A percentile compares a stretch with the other conserved stretches of the same genome.
Evolutionary conservation across 2,329 filamentous ascomycete genomes (phyloP).

Genomic region (Cladosporium sp.): DNA sequence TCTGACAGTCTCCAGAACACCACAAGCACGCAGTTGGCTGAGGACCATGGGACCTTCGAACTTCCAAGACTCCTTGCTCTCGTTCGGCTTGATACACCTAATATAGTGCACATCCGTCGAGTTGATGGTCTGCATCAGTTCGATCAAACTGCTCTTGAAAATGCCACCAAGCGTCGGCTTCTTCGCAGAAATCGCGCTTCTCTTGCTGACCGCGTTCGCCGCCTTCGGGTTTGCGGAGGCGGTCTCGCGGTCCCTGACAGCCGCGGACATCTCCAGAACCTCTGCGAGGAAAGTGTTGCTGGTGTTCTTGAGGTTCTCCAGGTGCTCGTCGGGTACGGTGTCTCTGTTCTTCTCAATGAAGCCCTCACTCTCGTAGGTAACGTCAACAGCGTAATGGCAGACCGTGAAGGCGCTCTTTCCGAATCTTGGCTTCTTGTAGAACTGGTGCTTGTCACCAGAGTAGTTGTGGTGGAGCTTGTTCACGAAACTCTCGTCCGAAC

Average conservation of each 20-base stretch:
- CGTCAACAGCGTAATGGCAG: constrained; percentile 96
- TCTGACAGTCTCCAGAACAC: constrained; percentile 96
- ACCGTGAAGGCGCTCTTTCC: constrained; percentile 97
- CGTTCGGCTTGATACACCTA: constrained; percentile 97
- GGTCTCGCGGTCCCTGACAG: constrained; percentile 84
- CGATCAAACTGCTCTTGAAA: constrained; percentile 97
- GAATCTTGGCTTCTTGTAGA: constrained; percentile 98
- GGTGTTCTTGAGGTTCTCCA: constrained; percentile 83
- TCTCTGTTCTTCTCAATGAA: constrained; percentile 99
- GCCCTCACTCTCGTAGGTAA: constrained; percentile 97
- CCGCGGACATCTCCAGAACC: constrained; percentile 79
- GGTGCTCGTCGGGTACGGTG: constrained; percentile 96
- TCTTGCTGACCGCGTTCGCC: constrained; percentile 67
- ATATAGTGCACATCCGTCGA: constrained; percentile 99
- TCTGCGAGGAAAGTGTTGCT: constrained; percentile 80
- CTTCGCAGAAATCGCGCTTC: constrained; percentile 86
- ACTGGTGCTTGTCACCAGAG: constrained; percentile 82
- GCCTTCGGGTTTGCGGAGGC: constrained; percentile 63
- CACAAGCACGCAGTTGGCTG: constrained; percentile 93
- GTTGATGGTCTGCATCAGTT: constrained; percentile 97
- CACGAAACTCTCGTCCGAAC: constrained; percentile 94
- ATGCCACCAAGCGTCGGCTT: constrained; percentile 98
- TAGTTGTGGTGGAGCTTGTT: constrained; percentile 96
- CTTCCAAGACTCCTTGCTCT: constrained; percentile 94
- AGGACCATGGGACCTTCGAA: constrained; percentile 99